These are phyloP conservation scores for Phaeophleospora eucalypticola DNA, from an alignment of 2,329 filamentous ascomycete species.

Conservation along the genomic window DNA sequence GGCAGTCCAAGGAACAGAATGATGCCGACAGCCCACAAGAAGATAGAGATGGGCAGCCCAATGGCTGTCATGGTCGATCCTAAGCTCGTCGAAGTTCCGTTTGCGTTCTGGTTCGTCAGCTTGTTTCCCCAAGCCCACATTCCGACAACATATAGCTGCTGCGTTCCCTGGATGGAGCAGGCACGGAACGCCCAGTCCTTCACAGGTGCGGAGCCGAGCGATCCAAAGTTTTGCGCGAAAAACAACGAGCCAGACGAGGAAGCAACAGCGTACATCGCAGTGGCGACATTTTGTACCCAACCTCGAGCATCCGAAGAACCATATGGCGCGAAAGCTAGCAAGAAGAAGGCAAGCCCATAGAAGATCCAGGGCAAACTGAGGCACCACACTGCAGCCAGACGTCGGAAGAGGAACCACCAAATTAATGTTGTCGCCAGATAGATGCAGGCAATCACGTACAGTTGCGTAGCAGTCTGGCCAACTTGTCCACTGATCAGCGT, in stretches of 20 bases:
- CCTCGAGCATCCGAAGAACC: conserved; percentile 37
- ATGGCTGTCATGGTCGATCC: conserved; percentile 43
- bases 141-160: conserved; percentile 61
- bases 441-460: conserved; percentile 58
- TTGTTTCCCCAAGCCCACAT: conserved; percentile 65
- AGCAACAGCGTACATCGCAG: conserved; percentile 58
- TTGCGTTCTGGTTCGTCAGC: conserved; percentile 44
- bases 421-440: conserved; percentile 56
- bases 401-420: conserved; percentile 62
- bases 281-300: conserved; percentile 59
- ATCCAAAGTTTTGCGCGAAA: conserved; percentile 62
- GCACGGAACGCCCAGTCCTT: conserved; percentile 65
- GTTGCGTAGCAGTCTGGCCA: conserved; percentile 54
- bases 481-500: conserved; percentile 62
- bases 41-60: conserved; percentile 53
- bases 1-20: conserved; percentile 60
- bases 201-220: conserved; percentile 51
- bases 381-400: conserved; percentile 53
- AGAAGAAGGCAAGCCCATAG: conserved; percentile 59
- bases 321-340: conserved; percentile 61
- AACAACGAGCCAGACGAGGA: conserved; percentile 61
- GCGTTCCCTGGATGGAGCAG: conserved; percentile 62
- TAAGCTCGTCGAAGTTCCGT: conserved; percentile 35
- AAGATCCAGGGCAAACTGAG: conserved; percentile 60
- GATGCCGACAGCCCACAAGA: conserved; percentile 55